These are phyloP conservation scores for Tagetes erecta DNA, from an alignment of 129 eudicot genomes.

Conservation along the genomic window DNA sequence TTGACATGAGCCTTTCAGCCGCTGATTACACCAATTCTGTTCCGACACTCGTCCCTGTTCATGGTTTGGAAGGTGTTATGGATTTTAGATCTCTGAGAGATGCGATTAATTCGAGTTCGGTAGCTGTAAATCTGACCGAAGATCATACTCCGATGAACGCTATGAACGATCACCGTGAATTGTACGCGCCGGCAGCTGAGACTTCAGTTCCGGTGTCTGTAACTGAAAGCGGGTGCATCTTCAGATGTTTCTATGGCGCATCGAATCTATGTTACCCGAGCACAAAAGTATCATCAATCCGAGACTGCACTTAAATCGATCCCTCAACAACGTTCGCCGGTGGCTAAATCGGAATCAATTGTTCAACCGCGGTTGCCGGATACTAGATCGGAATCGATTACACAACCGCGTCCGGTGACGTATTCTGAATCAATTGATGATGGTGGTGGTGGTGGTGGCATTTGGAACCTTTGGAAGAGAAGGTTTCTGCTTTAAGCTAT, in stretches of 20 bases:
- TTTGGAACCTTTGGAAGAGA: too few relatives aligned
- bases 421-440: neutral
- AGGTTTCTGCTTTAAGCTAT: slow-evolving; percentile 20
- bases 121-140: too few relatives aligned
- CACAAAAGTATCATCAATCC: slow-evolving; percentile 24
- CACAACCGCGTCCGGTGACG: neutral
- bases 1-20: too few relatives aligned
- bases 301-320: too few relatives aligned
- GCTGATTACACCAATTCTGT: too few relatives aligned
- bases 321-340: too few relatives aligned
- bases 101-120: too few relatives aligned
- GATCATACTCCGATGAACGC: slow-evolving; percentile 5
- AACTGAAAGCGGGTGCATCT: neutral
- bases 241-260: slow-evolving; percentile 12
- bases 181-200: slow-evolving; percentile 14
- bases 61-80: too few relatives aligned
- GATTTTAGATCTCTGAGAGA: too few relatives aligned
- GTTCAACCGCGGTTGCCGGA: neutral
- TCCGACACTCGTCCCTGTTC: too few relatives aligned
- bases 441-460: too few relatives aligned
- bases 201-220: slow-evolving; percentile 11
- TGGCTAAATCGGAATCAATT: neutral
- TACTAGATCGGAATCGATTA: slow-evolving; percentile 13
- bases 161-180: slow-evolving; percentile 2
- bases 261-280: neutral